These are phyloP conservation scores for Cercospora citrullina DNA, from an alignment of 2,329 filamentous ascomycete genomes.

Conservation along the genomic window DNA sequence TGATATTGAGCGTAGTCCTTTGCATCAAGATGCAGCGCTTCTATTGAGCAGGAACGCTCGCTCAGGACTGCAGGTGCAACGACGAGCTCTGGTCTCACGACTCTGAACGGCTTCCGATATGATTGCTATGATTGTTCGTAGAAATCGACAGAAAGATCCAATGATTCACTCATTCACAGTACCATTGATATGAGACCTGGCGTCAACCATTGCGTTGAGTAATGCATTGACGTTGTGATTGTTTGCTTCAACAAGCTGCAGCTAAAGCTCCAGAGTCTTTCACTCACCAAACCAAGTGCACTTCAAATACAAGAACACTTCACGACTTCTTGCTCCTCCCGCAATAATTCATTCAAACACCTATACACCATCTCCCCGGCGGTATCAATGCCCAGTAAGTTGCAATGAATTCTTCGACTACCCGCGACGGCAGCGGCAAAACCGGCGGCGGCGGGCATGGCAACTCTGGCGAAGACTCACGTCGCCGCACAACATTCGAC, in stretches of 20 bases:
- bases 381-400: neutral
- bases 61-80: neutral
- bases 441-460: neutral
- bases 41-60: neutral
- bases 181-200: neutral
- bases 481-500: neutral
- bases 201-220: neutral
- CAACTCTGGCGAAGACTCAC: neutral
- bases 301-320: neutral
- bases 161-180: neutral
- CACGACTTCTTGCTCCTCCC: neutral
- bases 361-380: neutral
- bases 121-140: neutral
- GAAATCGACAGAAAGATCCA: neutral
- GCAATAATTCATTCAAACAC: neutral
- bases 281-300: neutral
- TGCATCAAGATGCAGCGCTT: slow-evolving; percentile 8
- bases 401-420: neutral
- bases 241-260: neutral
- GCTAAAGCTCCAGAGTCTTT: neutral
- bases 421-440: neutral
- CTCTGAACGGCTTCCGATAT: neutral
- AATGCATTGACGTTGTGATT: neutral
- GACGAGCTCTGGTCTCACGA: neutral
- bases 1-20: slow-evolving; percentile 10